A percentile compares a stretch with the other conserved stretches of the same genome.
Evolutionary conservation across 352 stramenopile genomes (phyloP).

Genomic region (Pythium biforme): DNA sequence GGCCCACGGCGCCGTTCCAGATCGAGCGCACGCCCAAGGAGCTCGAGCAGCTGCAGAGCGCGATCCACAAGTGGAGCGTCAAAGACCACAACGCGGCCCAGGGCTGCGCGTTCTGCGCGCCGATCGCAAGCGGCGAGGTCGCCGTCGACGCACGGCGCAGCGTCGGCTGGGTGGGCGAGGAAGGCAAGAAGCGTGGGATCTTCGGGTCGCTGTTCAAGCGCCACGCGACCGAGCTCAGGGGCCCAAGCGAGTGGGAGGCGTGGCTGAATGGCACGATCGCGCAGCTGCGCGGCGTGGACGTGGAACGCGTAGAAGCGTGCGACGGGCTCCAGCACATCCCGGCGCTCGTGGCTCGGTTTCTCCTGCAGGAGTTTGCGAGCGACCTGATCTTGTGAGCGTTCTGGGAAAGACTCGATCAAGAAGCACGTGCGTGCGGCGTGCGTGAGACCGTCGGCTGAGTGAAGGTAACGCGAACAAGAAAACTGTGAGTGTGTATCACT

Average conservation of each 20-base stretch:
- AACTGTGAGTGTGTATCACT: too few species aligned
- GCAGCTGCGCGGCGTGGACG: background rate
- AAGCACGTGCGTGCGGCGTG: too few species aligned
- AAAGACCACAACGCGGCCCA: background rate
- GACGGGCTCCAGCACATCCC: conserved; percentile 11
- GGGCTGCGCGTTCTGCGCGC: conserved; percentile 3
- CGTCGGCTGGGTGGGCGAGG: background rate
- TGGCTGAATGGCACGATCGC: conserved; percentile 14
- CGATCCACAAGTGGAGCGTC: conserved; percentile 6
- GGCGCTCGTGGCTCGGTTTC: conserved; percentile 7
- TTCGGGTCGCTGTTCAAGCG: conserved; percentile 2
- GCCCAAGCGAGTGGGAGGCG: conserved; percentile 5
- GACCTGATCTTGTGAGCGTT: conserved; percentile 13
- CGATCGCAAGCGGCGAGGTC: conserved; percentile 4
- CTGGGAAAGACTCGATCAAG: too few species aligned
- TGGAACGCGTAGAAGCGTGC: background rate
- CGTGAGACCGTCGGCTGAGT: too few species aligned
- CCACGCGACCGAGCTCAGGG: conserved; percentile 1
- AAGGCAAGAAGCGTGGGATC: background rate
- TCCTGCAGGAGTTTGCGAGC: conserved; percentile 15
- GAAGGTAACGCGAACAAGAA: too few species aligned
- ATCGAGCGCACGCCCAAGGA: conserved; percentile 18
- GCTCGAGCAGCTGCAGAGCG: conserved; percentile 1
- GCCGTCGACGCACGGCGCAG: background rate
- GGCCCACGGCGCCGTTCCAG: conserved; percentile 9